Conservation (phyloP, 2,329 filamentous ascomycete genomes). For the Bipolaris oryzae region DNA sequence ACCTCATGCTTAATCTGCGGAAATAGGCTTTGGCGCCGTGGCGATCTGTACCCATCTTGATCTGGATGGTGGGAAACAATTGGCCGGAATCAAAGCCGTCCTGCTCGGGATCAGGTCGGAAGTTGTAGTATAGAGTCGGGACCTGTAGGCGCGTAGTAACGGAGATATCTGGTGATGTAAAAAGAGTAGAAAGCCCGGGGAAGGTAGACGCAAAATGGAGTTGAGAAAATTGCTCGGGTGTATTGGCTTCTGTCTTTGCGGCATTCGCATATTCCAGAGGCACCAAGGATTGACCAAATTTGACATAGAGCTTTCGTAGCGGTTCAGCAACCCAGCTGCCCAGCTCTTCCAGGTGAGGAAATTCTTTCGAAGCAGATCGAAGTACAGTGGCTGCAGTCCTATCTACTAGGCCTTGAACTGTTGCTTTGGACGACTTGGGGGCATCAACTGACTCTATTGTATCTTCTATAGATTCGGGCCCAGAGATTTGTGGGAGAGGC, state of each 20-base stretch:
- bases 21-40: constrained; percentile 21
- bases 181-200: constrained; percentile 31
- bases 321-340: constrained; percentile 26
- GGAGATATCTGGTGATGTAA: constrained; percentile 23
- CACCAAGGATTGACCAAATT: constrained; percentile 36
- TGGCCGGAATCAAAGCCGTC: constrained; percentile 11
- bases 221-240: not conserved
- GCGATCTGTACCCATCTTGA: constrained; percentile 30
- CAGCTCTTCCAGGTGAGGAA: constrained; percentile 4
- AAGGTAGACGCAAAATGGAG: constrained; percentile 24
- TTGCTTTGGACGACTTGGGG: not conserved
- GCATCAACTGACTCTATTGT: not conserved
- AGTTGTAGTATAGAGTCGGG: constrained; percentile 33
- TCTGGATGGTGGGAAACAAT: constrained; percentile 31
- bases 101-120: constrained; percentile 28
- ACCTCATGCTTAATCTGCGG: constrained; percentile 27
- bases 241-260: constrained; percentile 4
- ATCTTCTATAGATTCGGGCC: not conserved
- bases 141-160: constrained; percentile 11
- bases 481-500: constrained; percentile 16
- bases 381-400: constrained; percentile 6
- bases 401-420: constrained; percentile 6
- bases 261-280: constrained; percentile 17
- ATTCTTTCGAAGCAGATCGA: not conserved
- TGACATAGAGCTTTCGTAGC: constrained; percentile 21